Percentiles rank a stretch among this genome's conserved stretches.
Evolutionary conservation across 2,329 filamentous ascomycete genomes (phyloP).

Genomic region (Sporothrix luriei): DNA sequence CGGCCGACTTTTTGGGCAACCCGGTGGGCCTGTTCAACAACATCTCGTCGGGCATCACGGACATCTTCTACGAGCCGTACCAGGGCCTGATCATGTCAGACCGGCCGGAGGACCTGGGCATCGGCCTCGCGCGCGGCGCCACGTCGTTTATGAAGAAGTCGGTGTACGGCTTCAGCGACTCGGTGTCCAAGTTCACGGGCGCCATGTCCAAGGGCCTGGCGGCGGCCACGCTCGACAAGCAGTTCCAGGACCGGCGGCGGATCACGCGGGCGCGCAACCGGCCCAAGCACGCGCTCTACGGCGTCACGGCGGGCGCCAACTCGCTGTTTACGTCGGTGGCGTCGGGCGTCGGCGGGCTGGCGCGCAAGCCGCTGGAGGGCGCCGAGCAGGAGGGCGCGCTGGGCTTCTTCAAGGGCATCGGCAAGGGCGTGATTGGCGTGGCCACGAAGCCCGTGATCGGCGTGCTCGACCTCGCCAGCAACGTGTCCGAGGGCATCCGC

Average conservation of each 20-base stretch:
- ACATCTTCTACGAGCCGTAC: constrained; percentile 99
- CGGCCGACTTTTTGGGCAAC: constrained; percentile 95
- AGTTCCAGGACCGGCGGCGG: constrained; percentile 93
- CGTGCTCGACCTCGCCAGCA: constrained; percentile 94
- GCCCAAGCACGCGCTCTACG: constrained; percentile 95
- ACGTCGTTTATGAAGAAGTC: constrained; percentile 98
- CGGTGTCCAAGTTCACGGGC: constrained; percentile 95
- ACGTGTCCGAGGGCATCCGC: constrained; percentile 94
- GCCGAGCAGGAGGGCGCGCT: constrained; percentile 92
- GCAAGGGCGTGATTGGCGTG: constrained; percentile 90
- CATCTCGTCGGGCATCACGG: constrained; percentile 92
- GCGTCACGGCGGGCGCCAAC: constrained; percentile 92
- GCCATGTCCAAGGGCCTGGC: constrained; percentile 96
- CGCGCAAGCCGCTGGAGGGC: constrained; percentile 89
- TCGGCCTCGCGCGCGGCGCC: constrained; percentile 94
- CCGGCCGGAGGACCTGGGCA: constrained; percentile 88
- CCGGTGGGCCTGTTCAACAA: constrained; percentile 98
- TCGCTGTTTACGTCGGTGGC: constrained; percentile 91
- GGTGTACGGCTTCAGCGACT: constrained; percentile 95
- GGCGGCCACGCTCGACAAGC: constrained; percentile 94
- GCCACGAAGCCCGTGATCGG: constrained; percentile 97
- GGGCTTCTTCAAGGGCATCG: constrained; percentile 96
- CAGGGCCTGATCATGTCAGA: constrained; percentile 95
- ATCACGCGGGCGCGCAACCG: constrained; percentile 92
- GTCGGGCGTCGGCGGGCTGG: constrained; percentile 89